Evolutionary conservation across 1,139 yeast genomes (phyloP), one percentile per base, ranked within the genome.

Genomic region (Debaryomycetaceae sp.): DNA sequence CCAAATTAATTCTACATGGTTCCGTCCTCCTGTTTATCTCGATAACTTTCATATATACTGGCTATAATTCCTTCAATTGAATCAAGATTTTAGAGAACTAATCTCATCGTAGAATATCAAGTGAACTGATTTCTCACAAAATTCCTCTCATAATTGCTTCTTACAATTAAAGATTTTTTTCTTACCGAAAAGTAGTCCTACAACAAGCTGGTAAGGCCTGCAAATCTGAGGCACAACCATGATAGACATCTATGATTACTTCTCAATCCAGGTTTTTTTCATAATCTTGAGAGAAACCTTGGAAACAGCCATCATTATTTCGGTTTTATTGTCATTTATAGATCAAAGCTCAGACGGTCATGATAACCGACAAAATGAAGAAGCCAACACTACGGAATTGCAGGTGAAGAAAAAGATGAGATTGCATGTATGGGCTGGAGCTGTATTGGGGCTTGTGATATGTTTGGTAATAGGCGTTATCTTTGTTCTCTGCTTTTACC

Each of bases 341-440:
- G 81, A 82, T 53, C 94, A 85, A 58, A 72, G 81, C 45, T 43
- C 55, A 11, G 32, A 35, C 7, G 41, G 17, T 6, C n/a, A n/a
- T n/a, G 33, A 31, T 11, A 16, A 30, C 6, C 14, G 18, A 18
- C 15, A 8, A 11, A 24, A 34, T 7, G 17, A 33, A 15, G 31
- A 18, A 24, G 29, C 31, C 17, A 34, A 38, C 9, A 31, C 29
- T 29, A 31, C 36, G 30, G 14, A 24, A 24, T 45, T 52, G 2
- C 60, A 59, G 38, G 41, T 40, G 7, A 58, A 60, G 33, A 13
- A 14, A 13, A 32, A 32, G 4, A 65, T 87, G 40, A 72, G 74
- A 38, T 55, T 72, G 30, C 97, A 89, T 60, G 89, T 89, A 5
- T 89, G 96, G 96, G 55, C 78, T 1, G 97, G 97, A 13, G 92